Conservation (phyloP, 805 yeast genomes). For the Saccharomycopsis schoenii region DNA sequence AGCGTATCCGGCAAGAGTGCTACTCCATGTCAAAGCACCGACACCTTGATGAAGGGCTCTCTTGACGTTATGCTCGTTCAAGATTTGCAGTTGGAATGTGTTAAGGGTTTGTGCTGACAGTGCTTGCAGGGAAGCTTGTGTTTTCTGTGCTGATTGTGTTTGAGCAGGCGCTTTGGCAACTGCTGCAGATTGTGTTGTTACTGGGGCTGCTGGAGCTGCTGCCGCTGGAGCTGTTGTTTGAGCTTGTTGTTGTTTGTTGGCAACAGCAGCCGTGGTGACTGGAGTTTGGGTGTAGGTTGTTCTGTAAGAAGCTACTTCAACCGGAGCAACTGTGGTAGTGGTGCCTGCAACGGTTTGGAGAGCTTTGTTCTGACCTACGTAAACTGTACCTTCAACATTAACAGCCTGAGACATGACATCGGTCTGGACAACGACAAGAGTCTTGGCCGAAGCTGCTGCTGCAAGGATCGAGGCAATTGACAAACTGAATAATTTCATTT, state of each 20-base stretch:
- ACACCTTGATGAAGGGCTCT: slow-evolving; percentile 38
- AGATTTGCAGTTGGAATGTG: slow-evolving; percentile 30
- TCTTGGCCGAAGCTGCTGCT: slow-evolving; percentile 17
- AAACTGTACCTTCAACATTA: slow-evolving; percentile 26
- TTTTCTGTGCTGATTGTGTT: slow-evolving; percentile 16
- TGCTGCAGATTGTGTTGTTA: slow-evolving; percentile 3
- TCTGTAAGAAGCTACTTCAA: slow-evolving; percentile 19
- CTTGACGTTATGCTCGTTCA: slow-evolving; percentile 40
- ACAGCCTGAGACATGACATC: slow-evolving; percentile 22
- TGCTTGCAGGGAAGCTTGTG: slow-evolving; percentile 19
- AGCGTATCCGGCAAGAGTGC: slow-evolving; percentile 38
- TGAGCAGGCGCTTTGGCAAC: slow-evolving; percentile 16
- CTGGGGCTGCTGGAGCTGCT: too few species aligned
- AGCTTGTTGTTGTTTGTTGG: slow-evolving; percentile 19
- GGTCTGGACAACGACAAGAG: slow-evolving; percentile 14
- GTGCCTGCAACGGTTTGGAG: slow-evolving; percentile 17
- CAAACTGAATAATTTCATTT: not conserved
- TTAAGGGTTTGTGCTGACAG: slow-evolving; percentile 11
- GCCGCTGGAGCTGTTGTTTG: too few species aligned
- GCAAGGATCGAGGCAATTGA: slow-evolving; percentile 5
- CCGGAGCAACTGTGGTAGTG: slow-evolving; percentile 22
- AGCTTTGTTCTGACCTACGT: slow-evolving; percentile 14
- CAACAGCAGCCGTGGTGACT: slow-evolving; percentile 26
- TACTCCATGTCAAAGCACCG: slow-evolving; percentile 39
- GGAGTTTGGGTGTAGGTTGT: slow-evolving; percentile 26